phyloP scores from a whole-genome alignment of 2,329 filamentous ascomycete species.

The Aspergillus eucalypticola region DNA sequence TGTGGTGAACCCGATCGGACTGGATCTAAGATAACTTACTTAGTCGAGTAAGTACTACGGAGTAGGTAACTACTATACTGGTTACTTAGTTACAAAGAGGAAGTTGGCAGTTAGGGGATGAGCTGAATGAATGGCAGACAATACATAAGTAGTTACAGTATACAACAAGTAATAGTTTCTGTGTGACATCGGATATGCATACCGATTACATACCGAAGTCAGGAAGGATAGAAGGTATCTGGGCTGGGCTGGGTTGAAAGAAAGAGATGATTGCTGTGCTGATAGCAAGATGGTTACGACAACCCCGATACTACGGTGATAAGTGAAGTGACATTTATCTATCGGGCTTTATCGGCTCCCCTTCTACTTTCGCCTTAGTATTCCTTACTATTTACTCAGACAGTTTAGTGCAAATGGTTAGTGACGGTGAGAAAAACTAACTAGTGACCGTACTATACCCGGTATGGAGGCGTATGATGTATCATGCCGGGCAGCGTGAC shows the following conservation, averaged over 20 bases:
- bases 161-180: neutral
- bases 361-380: neutral
- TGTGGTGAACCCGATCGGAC: neutral
- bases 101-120: no score
- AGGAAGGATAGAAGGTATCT: neutral
- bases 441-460: neutral
- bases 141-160: no score
- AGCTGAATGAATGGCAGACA: no score
- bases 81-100: no score
- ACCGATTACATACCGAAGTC: neutral
- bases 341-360: neutral
- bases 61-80: neutral
- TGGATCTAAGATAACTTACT: neutral
- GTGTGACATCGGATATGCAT: neutral
- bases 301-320: neutral
- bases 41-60: no score
- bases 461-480: slow-evolving; percentile 1
- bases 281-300: neutral
- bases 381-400: no score
- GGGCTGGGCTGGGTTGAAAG: neutral
- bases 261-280: no score
- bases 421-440: neutral
- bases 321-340: neutral
- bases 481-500: neutral
- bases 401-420: neutral